Percentiles rank a stretch among this genome's conserved stretches.
phyloP scores from a whole-genome alignment of 148 eudicot genomes.

The Rhododendron henanense region DNA sequence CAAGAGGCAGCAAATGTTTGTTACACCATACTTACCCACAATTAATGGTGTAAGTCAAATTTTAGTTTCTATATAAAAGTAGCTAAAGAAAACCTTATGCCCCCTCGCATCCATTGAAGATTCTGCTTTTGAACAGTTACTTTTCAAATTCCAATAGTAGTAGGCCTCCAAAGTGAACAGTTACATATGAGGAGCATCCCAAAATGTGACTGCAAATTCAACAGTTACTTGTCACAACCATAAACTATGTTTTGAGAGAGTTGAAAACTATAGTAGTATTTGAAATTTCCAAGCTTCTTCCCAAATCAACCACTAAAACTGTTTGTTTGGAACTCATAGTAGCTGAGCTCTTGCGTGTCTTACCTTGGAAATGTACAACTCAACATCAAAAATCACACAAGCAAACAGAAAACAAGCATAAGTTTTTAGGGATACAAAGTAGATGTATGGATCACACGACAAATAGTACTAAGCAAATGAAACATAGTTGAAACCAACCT shows the following conservation, averaged over 20 bases:
- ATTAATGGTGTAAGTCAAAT: no score
- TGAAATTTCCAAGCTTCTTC: background rate
- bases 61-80: no score
- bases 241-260: background rate
- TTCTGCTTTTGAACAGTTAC: no score
- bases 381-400: background rate
- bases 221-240: background rate
- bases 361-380: background rate
- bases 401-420: background rate
- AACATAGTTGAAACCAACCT: slow-evolving; percentile 45
- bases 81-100: no score
- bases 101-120: no score
- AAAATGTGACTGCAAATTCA: no score
- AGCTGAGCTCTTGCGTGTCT: background rate
- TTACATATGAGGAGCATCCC: no score
- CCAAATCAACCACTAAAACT: background rate
- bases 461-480: background rate
- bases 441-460: background rate
- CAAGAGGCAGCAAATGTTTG: no score
- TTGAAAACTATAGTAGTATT: background rate
- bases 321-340: background rate
- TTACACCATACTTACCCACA: no score
- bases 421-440: background rate
- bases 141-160: no score
- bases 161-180: no score